phyloP scores from a whole-genome alignment of 805 yeast genomes.

The Candida boleticola region DNA sequence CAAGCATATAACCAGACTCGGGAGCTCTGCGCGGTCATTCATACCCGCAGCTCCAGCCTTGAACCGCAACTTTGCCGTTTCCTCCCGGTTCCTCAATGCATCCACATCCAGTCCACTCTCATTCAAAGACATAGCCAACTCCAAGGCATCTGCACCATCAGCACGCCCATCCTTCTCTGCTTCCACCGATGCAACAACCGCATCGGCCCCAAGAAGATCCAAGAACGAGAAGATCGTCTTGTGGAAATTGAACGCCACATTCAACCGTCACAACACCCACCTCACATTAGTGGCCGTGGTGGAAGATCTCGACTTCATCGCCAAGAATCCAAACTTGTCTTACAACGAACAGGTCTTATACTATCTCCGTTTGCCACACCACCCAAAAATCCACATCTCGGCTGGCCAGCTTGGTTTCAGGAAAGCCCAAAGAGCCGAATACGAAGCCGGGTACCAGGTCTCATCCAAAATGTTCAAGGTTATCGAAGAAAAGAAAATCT shows the following conservation, averaged over 20 bases:
- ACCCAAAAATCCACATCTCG: conserved; percentile 61
- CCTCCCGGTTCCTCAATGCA: not conserved
- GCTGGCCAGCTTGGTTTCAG: conserved; percentile 90
- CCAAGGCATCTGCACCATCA: not conserved
- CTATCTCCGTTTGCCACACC: conserved; percentile 77
- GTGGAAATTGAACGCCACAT: conserved; percentile 73
- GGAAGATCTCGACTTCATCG: conserved; percentile 59
- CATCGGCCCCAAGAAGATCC: conserved; percentile 4
- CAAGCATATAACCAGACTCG: not conserved
- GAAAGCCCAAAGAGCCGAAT: conserved; percentile 86
- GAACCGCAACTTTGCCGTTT: not conserved
- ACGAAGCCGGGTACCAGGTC: conserved; percentile 90
- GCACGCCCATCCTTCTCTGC: not conserved
- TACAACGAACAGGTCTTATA: conserved; percentile 73
- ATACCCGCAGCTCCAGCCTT: not conserved
- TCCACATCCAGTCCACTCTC: not conserved
- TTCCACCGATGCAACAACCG: not conserved
- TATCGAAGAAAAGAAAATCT: conserved; percentile 60
- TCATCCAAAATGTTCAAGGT: conserved; percentile 67
- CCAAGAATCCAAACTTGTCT: conserved; percentile 53
- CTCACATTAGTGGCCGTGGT: conserved; percentile 70
- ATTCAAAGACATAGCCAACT: conserved; percentile 1
- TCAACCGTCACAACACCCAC: conserved; percentile 80
- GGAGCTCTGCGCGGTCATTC: not conserved
- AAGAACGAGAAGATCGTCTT: conserved; percentile 44